Evolutionary conservation across 2,329 filamentous ascomycete genomes (phyloP), one percentile per base, ranked within the genome.

Genomic region (Neoscytalidium dimidiatum): DNA sequence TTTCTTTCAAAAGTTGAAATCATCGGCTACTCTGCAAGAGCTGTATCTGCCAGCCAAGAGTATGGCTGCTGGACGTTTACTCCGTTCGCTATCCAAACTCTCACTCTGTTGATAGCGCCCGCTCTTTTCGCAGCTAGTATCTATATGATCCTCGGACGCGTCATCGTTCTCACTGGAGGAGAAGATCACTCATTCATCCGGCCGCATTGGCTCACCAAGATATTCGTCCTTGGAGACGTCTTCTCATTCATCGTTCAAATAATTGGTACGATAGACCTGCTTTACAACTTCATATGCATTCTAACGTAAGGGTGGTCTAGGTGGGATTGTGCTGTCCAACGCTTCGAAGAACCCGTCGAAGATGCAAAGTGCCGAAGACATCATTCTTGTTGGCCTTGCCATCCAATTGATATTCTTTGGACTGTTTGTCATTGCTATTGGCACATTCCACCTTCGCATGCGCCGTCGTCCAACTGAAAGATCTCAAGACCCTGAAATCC

Each of bases 341-440:
- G 29, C 28, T 28, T 29, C 7, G 38, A 17, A 11, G 38, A 17
- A 13, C 13, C 5, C 7, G 7, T 4, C 11, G 11, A 52, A 26
- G 19, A 28, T 64, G 68, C n/a, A n/a, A n/a, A n/a, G n/a, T n/a
- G 79, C 79, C 62, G 72, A 81, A 31, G 74, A 76, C 62, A 74
- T 85, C 61, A 77, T 85, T 44, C 71, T 85, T 21, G 78, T 69
- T 7, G 84, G 83, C 0, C 75, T 86, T 4, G 74, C 80, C n/a
- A 70, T 85, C 35, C 83, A 86, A 67, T 74, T 85, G 65, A 52
- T 78, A 62, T 82, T 83, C 69, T 85, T 85, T 70, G 73, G 77
- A 11, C 77, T 83, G 63, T 85, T 86, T 74, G 76, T 81, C 65
- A 68, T 76, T 64, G 51, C 74, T 48, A 62, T 67, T 13, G 70